A percentile compares a stretch with the other conserved stretches of the same genome.
Evolutionary conservation across 2,329 filamentous ascomycete genomes (phyloP).

Genomic region (Tympanopsis confertula): DNA sequence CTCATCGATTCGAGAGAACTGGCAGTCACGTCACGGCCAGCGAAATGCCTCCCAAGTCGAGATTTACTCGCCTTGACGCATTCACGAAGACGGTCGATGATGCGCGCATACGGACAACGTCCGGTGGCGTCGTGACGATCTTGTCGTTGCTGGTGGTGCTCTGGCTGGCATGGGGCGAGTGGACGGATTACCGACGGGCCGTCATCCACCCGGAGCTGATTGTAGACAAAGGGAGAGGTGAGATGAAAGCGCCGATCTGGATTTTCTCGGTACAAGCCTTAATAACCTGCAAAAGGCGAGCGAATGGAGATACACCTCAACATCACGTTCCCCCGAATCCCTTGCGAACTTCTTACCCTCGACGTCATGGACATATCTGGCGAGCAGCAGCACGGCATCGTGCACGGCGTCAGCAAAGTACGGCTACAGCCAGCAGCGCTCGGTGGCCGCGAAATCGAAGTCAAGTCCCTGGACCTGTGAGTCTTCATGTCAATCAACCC

Average conservation of each 20-base stretch:
- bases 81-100: conserved; percentile 99
- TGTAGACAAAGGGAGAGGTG: conserved; percentile 91
- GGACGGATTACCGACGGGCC: conserved; percentile 80
- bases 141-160: conserved; percentile 77
- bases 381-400: conserved; percentile 87
- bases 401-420: conserved; percentile 86
- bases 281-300: conserved; percentile 49
- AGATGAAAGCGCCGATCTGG: conserved; percentile 9
- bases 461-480: conserved; percentile 56
- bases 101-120: conserved; percentile 88
- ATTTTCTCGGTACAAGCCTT: conserved; percentile 7
- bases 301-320: conserved; percentile 99
- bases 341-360: conserved; percentile 88
- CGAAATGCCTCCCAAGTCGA: conserved; percentile 75
- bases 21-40: no score
- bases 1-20: no score
- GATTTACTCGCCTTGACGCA: conserved; percentile 93
- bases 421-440: conserved; percentile 62
- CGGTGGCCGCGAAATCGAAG: conserved; percentile 66
- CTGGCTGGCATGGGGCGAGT: conserved; percentile 88
- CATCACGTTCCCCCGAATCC: conserved; percentile 84
- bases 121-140: conserved; percentile 89
- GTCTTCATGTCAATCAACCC: conserved; percentile 13
- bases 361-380: conserved; percentile 99
- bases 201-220: conserved; percentile 83